Percentiles rank a stretch among this genome's conserved stretches.
Evolutionary conservation across 75 land plant genomes (phyloP).

Genomic region (Chamaecyparis obtusa): DNA sequence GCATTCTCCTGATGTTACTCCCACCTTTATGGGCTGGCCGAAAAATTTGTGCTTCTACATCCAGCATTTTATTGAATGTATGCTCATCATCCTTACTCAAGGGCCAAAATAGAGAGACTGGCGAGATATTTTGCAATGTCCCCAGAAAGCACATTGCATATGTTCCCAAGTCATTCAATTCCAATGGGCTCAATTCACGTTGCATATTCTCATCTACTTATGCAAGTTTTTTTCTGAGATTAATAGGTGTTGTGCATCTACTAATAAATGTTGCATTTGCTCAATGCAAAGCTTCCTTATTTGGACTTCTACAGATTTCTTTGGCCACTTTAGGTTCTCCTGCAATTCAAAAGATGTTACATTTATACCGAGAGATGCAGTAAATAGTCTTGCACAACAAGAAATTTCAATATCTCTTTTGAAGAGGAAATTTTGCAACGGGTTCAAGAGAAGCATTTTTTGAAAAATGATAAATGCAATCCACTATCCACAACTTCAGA

Average conservation of each 20-base stretch:
- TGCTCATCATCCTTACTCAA: slow-evolving; percentile 62
- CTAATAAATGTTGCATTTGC: slow-evolving; percentile 64
- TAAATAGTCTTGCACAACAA: slow-evolving; percentile 69
- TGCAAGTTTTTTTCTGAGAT: slow-evolving; percentile 4
- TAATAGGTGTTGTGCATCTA: slow-evolving; percentile 51
- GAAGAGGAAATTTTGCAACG: slow-evolving; percentile 49
- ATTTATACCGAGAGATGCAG: slow-evolving; percentile 65
- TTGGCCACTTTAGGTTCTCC: slow-evolving; percentile 76
- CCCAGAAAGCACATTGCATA: slow-evolving; percentile 57
- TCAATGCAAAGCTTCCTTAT: slow-evolving; percentile 61
- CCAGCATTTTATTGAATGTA: slow-evolving; percentile 59
- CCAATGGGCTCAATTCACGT: slow-evolving; percentile 22
- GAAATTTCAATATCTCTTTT: slow-evolving; percentile 70
- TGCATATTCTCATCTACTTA: slow-evolving; percentile 19
- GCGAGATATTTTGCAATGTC: slow-evolving; percentile 60
- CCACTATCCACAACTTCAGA: slow-evolving; percentile 79
- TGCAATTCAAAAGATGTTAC: slow-evolving; percentile 70
- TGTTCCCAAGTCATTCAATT: slow-evolving; percentile 57
- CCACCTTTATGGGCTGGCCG: slow-evolving; percentile 28
- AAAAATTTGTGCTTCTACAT: slow-evolving; percentile 44
- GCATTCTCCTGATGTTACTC: slow-evolving; percentile 33
- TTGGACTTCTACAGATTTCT: slow-evolving; percentile 47
- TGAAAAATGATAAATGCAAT: slow-evolving; percentile 62
- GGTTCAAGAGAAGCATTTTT: slow-evolving; percentile 34
- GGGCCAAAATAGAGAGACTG: slow-evolving; percentile 50